Conservation (phyloP, 2,329 filamentous ascomycete species). For the Claviceps fusiformis region DNA sequence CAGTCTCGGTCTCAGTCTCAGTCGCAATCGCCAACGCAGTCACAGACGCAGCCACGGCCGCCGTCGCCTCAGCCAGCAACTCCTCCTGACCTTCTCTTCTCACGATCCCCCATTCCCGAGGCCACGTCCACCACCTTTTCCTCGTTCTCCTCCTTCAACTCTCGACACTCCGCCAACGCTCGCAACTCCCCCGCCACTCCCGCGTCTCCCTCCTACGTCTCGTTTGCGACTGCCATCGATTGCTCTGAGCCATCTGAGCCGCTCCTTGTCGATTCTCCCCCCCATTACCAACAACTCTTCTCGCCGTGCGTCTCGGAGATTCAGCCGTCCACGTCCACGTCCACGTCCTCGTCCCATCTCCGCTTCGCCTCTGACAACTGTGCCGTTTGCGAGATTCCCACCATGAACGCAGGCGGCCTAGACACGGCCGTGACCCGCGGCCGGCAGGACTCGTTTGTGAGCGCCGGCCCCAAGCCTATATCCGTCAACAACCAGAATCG, state of each 20-base stretch:
- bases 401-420: slow-evolving; percentile 47
- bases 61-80: slow-evolving; percentile 22
- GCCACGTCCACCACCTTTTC: background rate
- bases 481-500: slow-evolving; percentile 52
- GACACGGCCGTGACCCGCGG: slow-evolving; percentile 43
- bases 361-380: slow-evolving; percentile 8
- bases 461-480: slow-evolving; percentile 52
- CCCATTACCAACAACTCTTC: slow-evolving; percentile 11
- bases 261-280: slow-evolving; percentile 13
- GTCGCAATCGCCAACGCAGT: slow-evolving; percentile 12
- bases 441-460: slow-evolving; percentile 53
- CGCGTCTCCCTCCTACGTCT: slow-evolving; percentile 12
- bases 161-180: slow-evolving; percentile 6
- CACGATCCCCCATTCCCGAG: slow-evolving; percentile 4
- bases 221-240: slow-evolving; percentile 18
- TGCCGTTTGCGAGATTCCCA: slow-evolving; percentile 20
- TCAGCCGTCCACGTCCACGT: slow-evolving; percentile 6
- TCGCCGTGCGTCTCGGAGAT: slow-evolving; percentile 10
- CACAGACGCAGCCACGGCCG: slow-evolving; percentile 14
- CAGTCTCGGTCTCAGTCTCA: background rate
- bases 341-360: slow-evolving; percentile 10
- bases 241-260: slow-evolving; percentile 12
- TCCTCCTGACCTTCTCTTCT: slow-evolving; percentile 14
- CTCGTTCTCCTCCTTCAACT: slow-evolving; percentile 6
- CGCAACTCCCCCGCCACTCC: slow-evolving; percentile 8